Evolutionary conservation across 163 green algal species (phyloP), one percentile per base, ranked within the genome.

Genomic region (Prototheca wickerhamii): DNA sequence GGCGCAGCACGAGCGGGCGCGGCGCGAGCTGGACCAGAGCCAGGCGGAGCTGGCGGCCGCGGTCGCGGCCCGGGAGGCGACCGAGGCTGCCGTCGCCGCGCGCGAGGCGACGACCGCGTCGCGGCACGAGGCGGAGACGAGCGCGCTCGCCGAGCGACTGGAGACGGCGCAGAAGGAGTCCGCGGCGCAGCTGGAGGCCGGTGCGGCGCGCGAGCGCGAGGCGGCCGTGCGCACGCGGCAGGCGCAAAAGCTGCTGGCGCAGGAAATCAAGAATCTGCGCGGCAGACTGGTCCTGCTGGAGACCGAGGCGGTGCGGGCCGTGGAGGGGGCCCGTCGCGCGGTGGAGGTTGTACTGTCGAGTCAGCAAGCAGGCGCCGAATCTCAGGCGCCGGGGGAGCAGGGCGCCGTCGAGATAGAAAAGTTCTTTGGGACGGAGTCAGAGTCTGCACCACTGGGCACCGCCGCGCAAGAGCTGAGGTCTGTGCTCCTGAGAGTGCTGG

Each of bases 181-280:
- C 32, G 40, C 52, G n/a, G 61, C 52, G 2, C 35, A 46, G 52
- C 53, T 53, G 17, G 26, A n/a, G 18, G 49, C 44, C 29, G 53
- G 60, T 49, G 51, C 62, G 32, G 54, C 28, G 54, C 32, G 60
- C 50, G 53, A 60, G 29, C 17, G 15, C 1, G 42, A 67, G 31
- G 58, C 60, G 20, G 32, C 52, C 5, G 66, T 53, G 2, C 51
- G 67, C 42, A 7, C n/a, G n/a, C n/a, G n/a, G n/a, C n/a, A n/a
- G n/a, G n/a, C n/a, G n/a, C 46, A 68, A 0, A 75, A 75, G 58
- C 6, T 70, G 50, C 58, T 75, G 50, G 69, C 69, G 2, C 67
- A 61, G 25, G 69, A 75, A 28, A 55, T 75, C 12, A 70, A 70
- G 58, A 54, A 7, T 7, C 54, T 74, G 60, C 42, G 67, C 12